Percentiles rank a stretch among this genome's conserved stretches.
phyloP scores from a whole-genome alignment of 257 asterid genomes.

The Eustoma russellianum region DNA sequence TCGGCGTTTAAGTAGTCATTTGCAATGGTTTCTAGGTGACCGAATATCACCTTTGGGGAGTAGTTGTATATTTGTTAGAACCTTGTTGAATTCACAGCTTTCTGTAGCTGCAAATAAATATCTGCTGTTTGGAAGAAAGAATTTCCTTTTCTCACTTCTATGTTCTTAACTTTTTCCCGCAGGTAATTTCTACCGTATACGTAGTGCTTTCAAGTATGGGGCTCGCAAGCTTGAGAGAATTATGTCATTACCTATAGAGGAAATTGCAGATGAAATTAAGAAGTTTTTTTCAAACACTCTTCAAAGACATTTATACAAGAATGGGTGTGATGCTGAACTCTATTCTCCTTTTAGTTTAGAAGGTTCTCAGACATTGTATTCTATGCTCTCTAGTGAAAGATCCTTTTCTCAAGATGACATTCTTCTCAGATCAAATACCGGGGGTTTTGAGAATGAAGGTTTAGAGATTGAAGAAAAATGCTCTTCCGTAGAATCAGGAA shows the following conservation, averaged over 20 bases:
- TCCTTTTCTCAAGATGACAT: slow-evolving; percentile 32
- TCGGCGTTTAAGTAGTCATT: too few relatives aligned
- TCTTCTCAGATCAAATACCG: slow-evolving; percentile 32
- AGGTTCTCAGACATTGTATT: slow-evolving; percentile 25
- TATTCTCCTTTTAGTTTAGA: slow-evolving; percentile 24
- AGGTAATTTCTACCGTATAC: slow-evolving; percentile 85
- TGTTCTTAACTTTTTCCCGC: too few relatives aligned
- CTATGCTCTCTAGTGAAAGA: slow-evolving; percentile 30
- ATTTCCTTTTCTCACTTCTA: neutral
- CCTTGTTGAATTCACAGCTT: too few relatives aligned
- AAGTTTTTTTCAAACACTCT: slow-evolving; percentile 48
- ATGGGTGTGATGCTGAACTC: slow-evolving; percentile 13
- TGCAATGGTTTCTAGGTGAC: too few relatives aligned
- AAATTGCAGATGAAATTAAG: slow-evolving; percentile 42
- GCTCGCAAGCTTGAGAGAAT: slow-evolving; percentile 68
- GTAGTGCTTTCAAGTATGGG: slow-evolving; percentile 79
- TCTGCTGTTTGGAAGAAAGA: neutral
- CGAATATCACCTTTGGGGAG: too few relatives aligned
- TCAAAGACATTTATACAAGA: slow-evolving; percentile 36
- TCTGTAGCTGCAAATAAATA: too few relatives aligned
- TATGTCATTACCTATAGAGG: slow-evolving; percentile 46
- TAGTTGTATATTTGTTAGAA: too few relatives aligned
- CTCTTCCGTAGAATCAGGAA: neutral
- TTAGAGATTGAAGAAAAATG: slow-evolving; percentile 16
- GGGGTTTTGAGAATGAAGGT: slow-evolving; percentile 30